Base-by-base conservation (phyloP, 306 rosid species). In the Vigna radiata region DNA sequence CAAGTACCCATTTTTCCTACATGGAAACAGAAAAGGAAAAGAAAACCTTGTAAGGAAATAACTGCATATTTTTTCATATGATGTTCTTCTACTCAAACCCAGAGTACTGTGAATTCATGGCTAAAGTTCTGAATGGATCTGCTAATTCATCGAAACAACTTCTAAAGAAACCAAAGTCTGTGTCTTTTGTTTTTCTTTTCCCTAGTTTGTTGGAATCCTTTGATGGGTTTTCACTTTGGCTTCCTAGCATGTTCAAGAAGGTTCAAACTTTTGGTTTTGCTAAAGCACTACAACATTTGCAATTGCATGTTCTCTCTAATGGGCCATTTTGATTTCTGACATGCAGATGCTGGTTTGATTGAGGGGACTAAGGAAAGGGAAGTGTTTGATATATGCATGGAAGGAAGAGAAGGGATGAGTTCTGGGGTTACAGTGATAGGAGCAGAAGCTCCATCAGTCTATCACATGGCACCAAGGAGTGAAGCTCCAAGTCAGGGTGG, bases 401-500 rank as follows among this genome's bases (percentile, higher is more conserved):
- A 93, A 69, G 88, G 85, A 27, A 83, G 91, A 73, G 95, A 89
- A 73, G 96, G 87, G 6, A 73, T 86, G 8, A 86, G 78, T 75
- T 29, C 89, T 41, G 97, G 94, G 48, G 94, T 93, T 60, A 90
- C 90, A 62, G 92, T 90, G 83, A 85, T 89, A 19, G 90, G 96
- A 36, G 92, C 91, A n/a, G 98, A 93, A 77, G 89, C 90, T 81
- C 96, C 98, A 36, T 87, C 95, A 48, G 83, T 90, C 6, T 93
- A 90, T 75, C 96, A 93, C 29, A 87, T 89, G 84, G 96, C 91
- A 25, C 95, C 90, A 13, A 90, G 96, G 83, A 68, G 72, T 31
- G 98, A 93, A 10, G 87, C 83, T 68, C 92, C 86, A 1, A 79
- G 33, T 47, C 87, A 73, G 27, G 77, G 60, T 74, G 77, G 60